A percentile compares a stretch with the other conserved stretches of the same genome.
phyloP scores from a whole-genome alignment of 1,139 yeast species.

The Schwanniomyces etchellsii region DNA sequence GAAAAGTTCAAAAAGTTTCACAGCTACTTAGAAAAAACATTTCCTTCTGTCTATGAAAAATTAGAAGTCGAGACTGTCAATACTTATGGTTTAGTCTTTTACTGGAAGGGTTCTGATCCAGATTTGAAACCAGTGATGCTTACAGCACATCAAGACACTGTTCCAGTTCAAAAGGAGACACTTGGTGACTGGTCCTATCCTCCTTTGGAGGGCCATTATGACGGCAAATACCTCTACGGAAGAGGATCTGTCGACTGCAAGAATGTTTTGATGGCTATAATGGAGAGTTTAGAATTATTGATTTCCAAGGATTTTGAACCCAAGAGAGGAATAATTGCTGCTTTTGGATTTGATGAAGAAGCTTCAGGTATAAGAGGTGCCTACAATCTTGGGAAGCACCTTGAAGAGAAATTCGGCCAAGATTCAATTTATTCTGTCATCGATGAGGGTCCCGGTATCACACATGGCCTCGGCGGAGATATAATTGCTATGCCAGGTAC shows the following conservation, averaged over 20 bases:
- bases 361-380: slow-evolving; percentile 36
- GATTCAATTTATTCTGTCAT: slow-evolving; percentile 35
- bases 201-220: slow-evolving; percentile 67
- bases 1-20: slow-evolving; percentile 49
- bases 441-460: slow-evolving; percentile 39
- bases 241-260: slow-evolving; percentile 41
- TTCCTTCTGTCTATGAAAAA: slow-evolving; percentile 51
- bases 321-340: slow-evolving; percentile 30
- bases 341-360: slow-evolving; percentile 45
- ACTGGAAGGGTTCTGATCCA: slow-evolving; percentile 57
- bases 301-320: slow-evolving; percentile 25
- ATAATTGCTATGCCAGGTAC: slow-evolving; percentile 34
- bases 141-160: slow-evolving; percentile 80
- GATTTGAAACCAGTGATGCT: slow-evolving; percentile 58
- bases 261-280: slow-evolving; percentile 31
- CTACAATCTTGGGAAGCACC: slow-evolving; percentile 18
- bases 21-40: slow-evolving; percentile 46
- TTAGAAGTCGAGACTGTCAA: slow-evolving; percentile 54
- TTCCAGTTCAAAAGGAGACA: slow-evolving; percentile 66
- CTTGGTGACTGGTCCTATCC: slow-evolving; percentile 58
- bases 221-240: slow-evolving; percentile 42
- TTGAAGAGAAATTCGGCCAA: slow-evolving; percentile 27
- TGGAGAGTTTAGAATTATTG: slow-evolving; percentile 36
- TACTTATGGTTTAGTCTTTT: slow-evolving; percentile 58
- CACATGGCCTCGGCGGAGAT: slow-evolving; percentile 22